phyloP scores from a whole-genome alignment of 164 flowering plant genomes.

The Nymphaea thermarum region DNA sequence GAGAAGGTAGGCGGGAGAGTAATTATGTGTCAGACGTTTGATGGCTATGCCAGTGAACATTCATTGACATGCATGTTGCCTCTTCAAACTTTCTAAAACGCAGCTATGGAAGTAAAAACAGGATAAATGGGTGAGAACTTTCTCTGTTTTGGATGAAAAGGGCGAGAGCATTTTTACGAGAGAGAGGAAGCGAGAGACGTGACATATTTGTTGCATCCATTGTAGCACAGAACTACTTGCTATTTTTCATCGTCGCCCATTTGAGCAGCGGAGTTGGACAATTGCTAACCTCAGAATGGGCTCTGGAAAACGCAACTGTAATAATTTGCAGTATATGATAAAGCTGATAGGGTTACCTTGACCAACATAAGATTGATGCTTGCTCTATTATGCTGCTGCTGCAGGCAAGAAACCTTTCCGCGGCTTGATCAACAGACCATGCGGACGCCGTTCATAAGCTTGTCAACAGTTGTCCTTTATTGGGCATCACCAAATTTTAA shows the following conservation, averaged over 20 bases:
- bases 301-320: neutral
- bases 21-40: neutral
- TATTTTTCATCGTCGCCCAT: neutral
- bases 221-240: neutral
- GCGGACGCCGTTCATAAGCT: too few relatives aligned
- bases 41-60: neutral
- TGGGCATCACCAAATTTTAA: too few relatives aligned
- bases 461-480: too few relatives aligned
- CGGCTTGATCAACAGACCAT: too few relatives aligned
- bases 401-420: too few relatives aligned
- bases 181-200: neutral
- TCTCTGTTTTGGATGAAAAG: neutral
- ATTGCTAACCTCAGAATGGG: neutral
- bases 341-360: too few relatives aligned
- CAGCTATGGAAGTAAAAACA: neutral
- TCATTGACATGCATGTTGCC: neutral
- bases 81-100: neutral
- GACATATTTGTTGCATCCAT: neutral
- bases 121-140: neutral
- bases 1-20: slow-evolving; percentile 1
- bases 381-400: too few relatives aligned
- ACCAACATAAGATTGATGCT: neutral
- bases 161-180: neutral
- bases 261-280: neutral
- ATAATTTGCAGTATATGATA: too few relatives aligned